Evolutionary conservation across 1,284 basidiomycete species (phyloP), one percentile per base, ranked within the genome.

Genomic region (Austroboletus rostrupii): DNA sequence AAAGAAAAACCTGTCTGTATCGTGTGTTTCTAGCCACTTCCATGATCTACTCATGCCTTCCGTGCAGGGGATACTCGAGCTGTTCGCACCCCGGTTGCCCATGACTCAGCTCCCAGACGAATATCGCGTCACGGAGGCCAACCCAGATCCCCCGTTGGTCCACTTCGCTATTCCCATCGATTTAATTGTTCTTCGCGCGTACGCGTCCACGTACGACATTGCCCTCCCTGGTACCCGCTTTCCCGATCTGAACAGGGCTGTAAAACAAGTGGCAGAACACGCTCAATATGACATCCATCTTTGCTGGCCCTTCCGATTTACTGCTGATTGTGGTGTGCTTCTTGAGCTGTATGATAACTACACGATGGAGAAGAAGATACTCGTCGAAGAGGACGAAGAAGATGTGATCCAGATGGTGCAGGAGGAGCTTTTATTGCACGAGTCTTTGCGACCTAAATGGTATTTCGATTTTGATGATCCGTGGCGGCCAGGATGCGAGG

Each of bases 391-490:
- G 16, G 33, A 51, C 20, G 45, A 43, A 39, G 45, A 48, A 13
- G 28, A 47, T 4, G 33, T 51, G 9, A 39, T 51, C 23, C 20
- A 39, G 16, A 32, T 51, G 45, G 41, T 50, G 26, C 31, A 41
- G 17, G 42, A 43, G 12, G 39, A 19, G 7, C 50, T 40, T 5
- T 40, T 28, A 20, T 37, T 48, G 32, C 33, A 48, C 6, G 23
- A 35, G 9, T 39, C 38, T 3, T 26, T 50, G 12, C 45, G 29
- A 21, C 46, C 45, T 8, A 48, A 28, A 12, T 48, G 49, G 49
- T 50, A 50, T 12, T 47, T 50, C 13, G 45, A 50, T 4, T 7
- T 14, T 9, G 13, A 17, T 23, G 47, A 48, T 43, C 7, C 14
- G 1, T 39, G 42, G 28, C 1, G 35, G 9, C 42, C 42, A 10